phyloP scores from a whole-genome alignment of 2,329 filamentous ascomycete genomes.

The Coleophoma cylindrospora region DNA sequence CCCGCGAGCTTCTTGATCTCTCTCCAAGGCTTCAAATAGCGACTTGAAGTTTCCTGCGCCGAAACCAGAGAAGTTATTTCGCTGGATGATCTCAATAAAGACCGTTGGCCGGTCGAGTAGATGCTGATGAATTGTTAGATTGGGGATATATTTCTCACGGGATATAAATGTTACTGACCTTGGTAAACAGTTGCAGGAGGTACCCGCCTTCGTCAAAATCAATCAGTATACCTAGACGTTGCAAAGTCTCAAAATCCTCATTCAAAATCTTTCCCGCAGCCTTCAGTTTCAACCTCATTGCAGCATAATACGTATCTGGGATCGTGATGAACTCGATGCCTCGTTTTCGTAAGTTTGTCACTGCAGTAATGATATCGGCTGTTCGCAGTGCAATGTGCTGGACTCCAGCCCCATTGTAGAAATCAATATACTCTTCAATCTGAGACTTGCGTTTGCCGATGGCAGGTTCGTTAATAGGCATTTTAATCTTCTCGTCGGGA shows the following conservation, averaged over 20 bases:
- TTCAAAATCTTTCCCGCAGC: conserved; percentile 54
- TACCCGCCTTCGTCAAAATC: conserved; percentile 91
- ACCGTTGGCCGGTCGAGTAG: conserved; percentile 57
- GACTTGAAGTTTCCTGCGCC: conserved; percentile 92
- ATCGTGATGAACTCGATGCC: conserved; percentile 90
- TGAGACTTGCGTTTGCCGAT: conserved; percentile 81
- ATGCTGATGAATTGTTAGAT: conserved; percentile 30
- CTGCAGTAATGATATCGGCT: conserved; percentile 67
- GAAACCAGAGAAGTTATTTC: conserved; percentile 82
- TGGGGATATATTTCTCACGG: too few species aligned
- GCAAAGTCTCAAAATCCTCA: conserved; percentile 72
- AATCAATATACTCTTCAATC: conserved; percentile 86
- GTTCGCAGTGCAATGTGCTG: conserved; percentile 89
- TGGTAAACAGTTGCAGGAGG: conserved; percentile 67
- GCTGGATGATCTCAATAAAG: conserved; percentile 90
- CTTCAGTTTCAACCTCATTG: conserved; percentile 67
- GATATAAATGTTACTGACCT: too few species aligned
- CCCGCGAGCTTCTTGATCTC: conserved; percentile 42
- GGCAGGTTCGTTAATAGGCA: conserved; percentile 95
- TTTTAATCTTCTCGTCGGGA: conserved; percentile 79
- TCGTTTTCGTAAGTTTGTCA: conserved; percentile 69
- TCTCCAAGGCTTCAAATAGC: conserved; percentile 86
- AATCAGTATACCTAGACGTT: conserved; percentile 77
- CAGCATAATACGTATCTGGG: conserved; percentile 73
- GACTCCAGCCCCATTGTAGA: conserved; percentile 81